Conservation (phyloP, 306 rosid species). For the Gastrolobium bilobum region DNA sequence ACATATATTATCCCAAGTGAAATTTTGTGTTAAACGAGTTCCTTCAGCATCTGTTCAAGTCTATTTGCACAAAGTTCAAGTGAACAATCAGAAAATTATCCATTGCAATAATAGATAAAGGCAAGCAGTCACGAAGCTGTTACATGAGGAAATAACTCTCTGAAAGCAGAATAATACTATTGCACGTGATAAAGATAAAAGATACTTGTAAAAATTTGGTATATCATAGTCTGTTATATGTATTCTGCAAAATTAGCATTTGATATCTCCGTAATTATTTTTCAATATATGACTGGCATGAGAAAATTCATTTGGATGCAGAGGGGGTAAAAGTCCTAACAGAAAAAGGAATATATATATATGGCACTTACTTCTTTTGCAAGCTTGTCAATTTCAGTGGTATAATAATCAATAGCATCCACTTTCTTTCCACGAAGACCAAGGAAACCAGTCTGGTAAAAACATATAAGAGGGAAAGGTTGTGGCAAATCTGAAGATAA, state of each 20-base stretch:
- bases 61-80: constrained; percentile 35
- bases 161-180: constrained; percentile 28
- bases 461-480: constrained; percentile 21
- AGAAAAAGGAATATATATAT: neutral
- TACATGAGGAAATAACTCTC: constrained; percentile 13
- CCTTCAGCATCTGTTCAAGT: constrained; percentile 6
- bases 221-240: neutral
- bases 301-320: neutral
- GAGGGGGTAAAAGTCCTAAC: constrained; percentile 12
- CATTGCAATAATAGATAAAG: constrained; percentile 19
- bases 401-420: constrained; percentile 68
- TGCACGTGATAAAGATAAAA: constrained; percentile 3
- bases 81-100: constrained; percentile 38
- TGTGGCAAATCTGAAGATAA: neutral
- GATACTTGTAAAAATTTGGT: constrained; percentile 3
- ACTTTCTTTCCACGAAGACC: constrained; percentile 76
- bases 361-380: no score
- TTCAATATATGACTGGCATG: constrained; percentile 12
- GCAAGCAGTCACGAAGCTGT: constrained; percentile 2
- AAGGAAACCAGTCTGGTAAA: constrained; percentile 75
- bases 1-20: constrained; percentile 17
- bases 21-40: constrained; percentile 14
- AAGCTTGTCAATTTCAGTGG: constrained; percentile 50
- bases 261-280: constrained; percentile 23
- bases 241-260: constrained; percentile 15